Base-by-base conservation (phyloP, 805 yeast genomes). In the Cyberlindnera xishuangbannaensis region DNA sequence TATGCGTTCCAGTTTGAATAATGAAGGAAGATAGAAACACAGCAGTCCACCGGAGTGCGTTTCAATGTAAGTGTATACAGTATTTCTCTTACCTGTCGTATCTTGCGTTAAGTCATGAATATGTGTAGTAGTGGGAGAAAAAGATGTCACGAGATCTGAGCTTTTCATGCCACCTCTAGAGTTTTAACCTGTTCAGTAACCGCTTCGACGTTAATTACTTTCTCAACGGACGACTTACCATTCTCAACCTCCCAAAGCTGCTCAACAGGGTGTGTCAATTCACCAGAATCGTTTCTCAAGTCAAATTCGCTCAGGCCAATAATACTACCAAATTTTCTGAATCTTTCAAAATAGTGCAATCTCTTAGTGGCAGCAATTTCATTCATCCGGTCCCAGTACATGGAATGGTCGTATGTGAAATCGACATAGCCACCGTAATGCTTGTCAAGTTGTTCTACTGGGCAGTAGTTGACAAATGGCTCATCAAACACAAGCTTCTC, bases 401-500 rank as follows among this genome's bases (percentile, higher is more conserved):
- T 59, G 4, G 71, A 73, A 49, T 92, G 97, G 28, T 74, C 67
- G 53, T 92, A 92, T 25, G 74, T 83, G 58, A 92, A 92, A 49
- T 85, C 83, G 32, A 85, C 81, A 22, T 64, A 56, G 5, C 99
- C 99, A 22, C 94, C 95, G 51, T 85, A 90, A 21, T 76, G 78
- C 50, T 71, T 67, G 54, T 87, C 97, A 42, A 92, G 69, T 57
- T 87, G 95, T 35, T 76, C 81, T 18, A 59, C 59, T 2, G 95
- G 95, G 11, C 87, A 92, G 50, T 83, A 90, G 22, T 84, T 65
- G 15, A 76, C 71, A 59, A 88, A 85, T 12, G 96, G 95, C 48
- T 87, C 85, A 56, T 85, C 94, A 55, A 78, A 92, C 4, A 87
- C 94, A 43, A 92, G 71, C 62, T 92, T 92, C 59, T 88, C 96